These are phyloP conservation scores for Madurella fahalii DNA, from an alignment of 2,329 filamentous ascomycete genomes.

Conservation along the genomic window DNA sequence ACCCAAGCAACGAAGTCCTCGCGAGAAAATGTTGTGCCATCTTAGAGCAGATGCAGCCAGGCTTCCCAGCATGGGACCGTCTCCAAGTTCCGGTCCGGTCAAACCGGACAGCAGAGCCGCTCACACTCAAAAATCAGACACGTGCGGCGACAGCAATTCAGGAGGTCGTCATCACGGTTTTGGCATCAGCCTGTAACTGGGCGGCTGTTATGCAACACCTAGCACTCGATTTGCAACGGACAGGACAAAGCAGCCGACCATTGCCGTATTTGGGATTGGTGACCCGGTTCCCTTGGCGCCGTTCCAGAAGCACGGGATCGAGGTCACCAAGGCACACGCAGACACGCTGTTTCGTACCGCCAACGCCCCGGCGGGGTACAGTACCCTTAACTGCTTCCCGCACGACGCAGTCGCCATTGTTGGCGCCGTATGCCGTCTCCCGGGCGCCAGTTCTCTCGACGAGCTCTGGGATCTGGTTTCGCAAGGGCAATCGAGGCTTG, in stretches of 20 bases:
- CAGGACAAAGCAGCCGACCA: background rate
- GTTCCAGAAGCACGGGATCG: background rate
- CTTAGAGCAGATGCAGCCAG: background rate
- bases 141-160: slow-evolving; percentile 3
- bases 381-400: background rate
- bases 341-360: background rate
- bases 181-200: slow-evolving; percentile 9
- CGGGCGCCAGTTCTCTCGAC: slow-evolving; percentile 4
- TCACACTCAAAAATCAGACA: background rate
- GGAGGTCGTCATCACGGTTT: slow-evolving; percentile 5
- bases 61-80: background rate
- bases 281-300: slow-evolving; percentile 10
- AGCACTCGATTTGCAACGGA: background rate
- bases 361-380: background rate
- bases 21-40: background rate
- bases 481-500: background rate
- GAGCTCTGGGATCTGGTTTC: slow-evolving; percentile 6
- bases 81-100: slow-evolving; percentile 7
- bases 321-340: background rate
- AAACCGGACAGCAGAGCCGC: slow-evolving; percentile 3
- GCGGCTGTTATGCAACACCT: background rate
- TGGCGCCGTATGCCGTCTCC: slow-evolving; percentile 2
- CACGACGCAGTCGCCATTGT: background rate
- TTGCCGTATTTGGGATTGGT: slow-evolving; percentile 4
- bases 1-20: too few species aligned